These are phyloP conservation scores for Fusarium pseudoanthophilum DNA, from an alignment of 2,329 filamentous ascomycete species.

Conservation along the genomic window DNA sequence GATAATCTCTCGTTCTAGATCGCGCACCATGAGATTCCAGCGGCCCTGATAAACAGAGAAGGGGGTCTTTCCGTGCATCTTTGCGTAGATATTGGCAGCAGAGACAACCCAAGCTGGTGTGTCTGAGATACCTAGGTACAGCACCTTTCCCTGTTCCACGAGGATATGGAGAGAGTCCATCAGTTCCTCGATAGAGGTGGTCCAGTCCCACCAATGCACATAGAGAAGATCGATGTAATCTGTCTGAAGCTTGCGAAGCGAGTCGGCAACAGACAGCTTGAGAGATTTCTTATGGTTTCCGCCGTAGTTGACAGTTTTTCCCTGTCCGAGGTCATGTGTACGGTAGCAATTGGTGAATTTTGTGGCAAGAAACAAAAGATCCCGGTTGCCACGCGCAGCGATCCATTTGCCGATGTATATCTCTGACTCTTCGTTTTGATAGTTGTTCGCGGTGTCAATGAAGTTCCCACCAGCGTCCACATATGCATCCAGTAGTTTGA, in stretches of 20 bases:
- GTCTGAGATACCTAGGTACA: not conserved
- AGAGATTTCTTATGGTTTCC: not conserved
- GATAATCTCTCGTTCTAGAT: not conserved
- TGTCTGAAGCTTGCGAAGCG: not conserved
- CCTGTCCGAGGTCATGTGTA: not conserved
- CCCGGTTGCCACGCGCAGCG: not conserved
- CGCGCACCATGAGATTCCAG: not conserved
- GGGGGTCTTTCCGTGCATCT: not conserved
- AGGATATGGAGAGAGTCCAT: not conserved
- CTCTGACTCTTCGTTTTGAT: not conserved
- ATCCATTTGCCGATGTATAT: not conserved
- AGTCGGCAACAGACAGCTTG: not conserved
- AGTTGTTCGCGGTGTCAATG: not conserved
- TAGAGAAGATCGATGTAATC: not conserved
- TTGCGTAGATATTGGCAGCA: not conserved
- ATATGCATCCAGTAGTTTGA: not conserved
- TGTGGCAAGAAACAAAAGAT: not conserved
- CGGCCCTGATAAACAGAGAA: not conserved
- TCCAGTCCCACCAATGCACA: not conserved
- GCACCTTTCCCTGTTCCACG: not conserved
- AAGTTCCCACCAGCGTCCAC: not conserved
- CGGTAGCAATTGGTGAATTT: not conserved
- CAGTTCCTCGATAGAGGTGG: not conserved
- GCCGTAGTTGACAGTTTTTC: not conserved
- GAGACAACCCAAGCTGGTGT: not conserved